A percentile compares a stretch with the other conserved stretches of the same genome.
phyloP scores from a whole-genome alignment of 441 rosid genomes.

The Euphorbia celastroides region DNA sequence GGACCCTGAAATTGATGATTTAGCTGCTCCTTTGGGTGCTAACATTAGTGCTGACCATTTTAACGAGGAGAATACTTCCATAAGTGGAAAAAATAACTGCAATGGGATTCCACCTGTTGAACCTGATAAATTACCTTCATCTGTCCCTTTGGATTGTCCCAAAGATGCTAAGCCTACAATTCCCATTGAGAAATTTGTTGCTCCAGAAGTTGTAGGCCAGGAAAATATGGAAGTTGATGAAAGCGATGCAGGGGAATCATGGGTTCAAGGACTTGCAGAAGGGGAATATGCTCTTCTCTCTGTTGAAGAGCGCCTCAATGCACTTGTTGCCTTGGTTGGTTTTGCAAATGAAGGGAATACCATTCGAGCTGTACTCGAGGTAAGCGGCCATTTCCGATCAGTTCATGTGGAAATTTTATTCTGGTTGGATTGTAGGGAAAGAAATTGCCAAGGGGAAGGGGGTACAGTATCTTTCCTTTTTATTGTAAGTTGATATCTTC shows the following conservation, averaged over 20 bases:
- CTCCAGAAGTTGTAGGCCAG: slow-evolving; percentile 37
- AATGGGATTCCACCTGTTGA: slow-evolving; percentile 30
- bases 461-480: neutral
- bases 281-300: slow-evolving; percentile 91
- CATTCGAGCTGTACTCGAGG: slow-evolving; percentile 91
- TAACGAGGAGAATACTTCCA: slow-evolving; percentile 33
- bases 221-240: slow-evolving; percentile 68
- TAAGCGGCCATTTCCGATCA: slow-evolving; percentile 27
- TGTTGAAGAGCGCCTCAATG: slow-evolving; percentile 96
- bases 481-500: slow-evolving; percentile 16
- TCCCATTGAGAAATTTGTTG: slow-evolving; percentile 28
- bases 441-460: neutral
- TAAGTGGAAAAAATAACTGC: slow-evolving; percentile 39
- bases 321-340: slow-evolving; percentile 82
- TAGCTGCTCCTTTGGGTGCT: slow-evolving; percentile 40
- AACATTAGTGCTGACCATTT: slow-evolving; percentile 38
- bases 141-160: slow-evolving; percentile 33
- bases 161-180: slow-evolving; percentile 34
- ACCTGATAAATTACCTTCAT: slow-evolving; percentile 30
- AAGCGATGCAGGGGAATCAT: slow-evolving; percentile 70
- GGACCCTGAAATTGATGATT: slow-evolving; percentile 93
- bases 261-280: slow-evolving; percentile 95
- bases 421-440: neutral
- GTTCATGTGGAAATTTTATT: slow-evolving; percentile 13
- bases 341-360: slow-evolving; percentile 93